Conservation (phyloP, 768 basidiomycete species). For the Auricularia sp. region DNA sequence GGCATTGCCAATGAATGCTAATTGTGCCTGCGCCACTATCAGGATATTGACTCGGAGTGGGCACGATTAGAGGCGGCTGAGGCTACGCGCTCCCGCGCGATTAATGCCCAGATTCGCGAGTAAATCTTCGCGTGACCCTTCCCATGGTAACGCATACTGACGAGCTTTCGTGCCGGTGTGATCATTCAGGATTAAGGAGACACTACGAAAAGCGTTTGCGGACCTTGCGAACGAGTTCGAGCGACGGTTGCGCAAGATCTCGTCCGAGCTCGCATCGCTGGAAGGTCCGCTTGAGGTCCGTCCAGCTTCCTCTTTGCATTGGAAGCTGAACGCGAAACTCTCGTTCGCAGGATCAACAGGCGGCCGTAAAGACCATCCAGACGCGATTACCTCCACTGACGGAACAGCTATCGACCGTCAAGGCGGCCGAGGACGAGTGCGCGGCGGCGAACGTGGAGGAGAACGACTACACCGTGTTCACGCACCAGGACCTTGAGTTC, state of each 20-base stretch:
- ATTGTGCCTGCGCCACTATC: too few species aligned
- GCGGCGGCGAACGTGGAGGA: conserved; percentile 86
- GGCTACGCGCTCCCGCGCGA: conserved; percentile 62
- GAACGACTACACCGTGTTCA: conserved; percentile 91
- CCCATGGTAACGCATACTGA: background rate
- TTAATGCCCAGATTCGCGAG: conserved; percentile 87
- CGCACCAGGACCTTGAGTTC: conserved; percentile 79
- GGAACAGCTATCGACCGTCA: conserved; percentile 34
- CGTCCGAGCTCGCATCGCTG: conserved; percentile 61
- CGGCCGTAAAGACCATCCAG: conserved; percentile 53
- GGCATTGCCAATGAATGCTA: conserved; percentile 10
- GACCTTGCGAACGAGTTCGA: conserved; percentile 70
- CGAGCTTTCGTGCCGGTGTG: background rate
- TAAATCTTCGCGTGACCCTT: conserved; percentile 17
- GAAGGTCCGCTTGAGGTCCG: conserved; percentile 68
- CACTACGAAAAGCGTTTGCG: conserved; percentile 67
- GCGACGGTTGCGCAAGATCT: conserved; percentile 51
- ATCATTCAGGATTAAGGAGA: conserved; percentile 63
- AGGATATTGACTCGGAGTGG: conserved; percentile 77
- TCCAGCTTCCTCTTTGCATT: background rate
- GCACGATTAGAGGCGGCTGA: conserved; percentile 61
- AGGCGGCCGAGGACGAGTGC: conserved; percentile 64
- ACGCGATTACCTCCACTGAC: conserved; percentile 57
- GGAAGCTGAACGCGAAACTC: background rate
- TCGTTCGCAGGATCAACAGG: conserved; percentile 56